Evolutionary conservation across 2,329 filamentous ascomycete species (phyloP), one percentile per base, ranked within the genome.

Genomic region (Keithomyces neogunnii): DNA sequence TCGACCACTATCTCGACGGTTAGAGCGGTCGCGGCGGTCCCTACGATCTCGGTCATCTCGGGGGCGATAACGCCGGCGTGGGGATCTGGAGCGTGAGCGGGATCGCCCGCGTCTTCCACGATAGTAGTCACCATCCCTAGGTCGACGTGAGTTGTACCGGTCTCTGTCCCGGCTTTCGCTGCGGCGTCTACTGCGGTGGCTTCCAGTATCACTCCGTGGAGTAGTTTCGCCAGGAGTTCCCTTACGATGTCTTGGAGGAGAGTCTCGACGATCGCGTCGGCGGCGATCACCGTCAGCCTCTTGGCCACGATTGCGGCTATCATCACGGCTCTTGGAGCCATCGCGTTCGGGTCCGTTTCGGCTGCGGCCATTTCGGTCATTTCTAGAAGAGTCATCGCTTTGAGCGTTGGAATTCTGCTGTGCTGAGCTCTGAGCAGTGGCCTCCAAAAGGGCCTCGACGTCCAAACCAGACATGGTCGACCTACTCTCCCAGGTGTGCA

Each of bases 381-480:
- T 59, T 60, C 60, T 63, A 51, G 78, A 76, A 61, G 83, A 80
- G 57, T 75, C 73, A 56, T 81, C 80, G 58, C 73, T 65, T 52
- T 70, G 66, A 56, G 67, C 60, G 60, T 71, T 72, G 55, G 61
- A 64, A 54, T 74, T 73, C 62, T 74, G 73, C 50, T 78, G 72
- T 50, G 73, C 71, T 54, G 74, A 71, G 58, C 77, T 75, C 66
- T 83, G 84, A 49, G 88, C 88, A 56, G 88, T 89, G 48, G 87
- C 88, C 70, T 96, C 90, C 60, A 96, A 83, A 58, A 96, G 80
- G 59, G 89, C 89, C 76, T 96, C 91, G 62, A 96, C 89, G 66
- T 95, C 89, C 60, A 78, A 66, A 52, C 69, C 73, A 49, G 73
- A 69, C 74, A 78, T 78, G 56, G 58, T 69, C n/a, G 58, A 53